A percentile compares a stretch with the other conserved stretches of the same genome.
phyloP scores from a whole-genome alignment of 176 grass and related monocot species.

The Bromus sterilis region DNA sequence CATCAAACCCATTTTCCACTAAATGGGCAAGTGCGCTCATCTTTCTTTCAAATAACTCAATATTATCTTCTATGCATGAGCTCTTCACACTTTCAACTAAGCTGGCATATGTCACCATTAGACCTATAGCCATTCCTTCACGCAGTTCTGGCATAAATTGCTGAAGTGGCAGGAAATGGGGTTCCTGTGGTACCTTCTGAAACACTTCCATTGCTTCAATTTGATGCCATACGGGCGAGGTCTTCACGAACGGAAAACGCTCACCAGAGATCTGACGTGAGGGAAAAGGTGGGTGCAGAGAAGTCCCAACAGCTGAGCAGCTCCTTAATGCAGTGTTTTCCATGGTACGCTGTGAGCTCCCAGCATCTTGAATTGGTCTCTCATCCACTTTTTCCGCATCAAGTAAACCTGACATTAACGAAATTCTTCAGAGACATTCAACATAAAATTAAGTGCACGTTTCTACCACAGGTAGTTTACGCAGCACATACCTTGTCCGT shows the following conservation, averaged over 20 bases:
- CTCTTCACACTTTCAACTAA: slow-evolving; percentile 22
- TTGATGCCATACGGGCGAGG: slow-evolving; percentile 31
- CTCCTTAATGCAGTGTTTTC: not conserved
- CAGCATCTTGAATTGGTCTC: slow-evolving; percentile 10
- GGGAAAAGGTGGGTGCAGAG: not conserved
- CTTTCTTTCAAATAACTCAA: slow-evolving; percentile 25
- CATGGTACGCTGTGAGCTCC: not conserved
- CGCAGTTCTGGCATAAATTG: slow-evolving; percentile 18
- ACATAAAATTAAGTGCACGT: not conserved
- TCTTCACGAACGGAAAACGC: slow-evolving; percentile 31
- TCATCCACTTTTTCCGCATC: not conserved
- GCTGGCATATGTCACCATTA: slow-evolving; percentile 43
- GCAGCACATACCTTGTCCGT: slow-evolving; percentile 5
- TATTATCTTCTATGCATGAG: slow-evolving; percentile 23
- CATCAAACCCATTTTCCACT: slow-evolving; percentile 51
- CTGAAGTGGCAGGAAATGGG: slow-evolving; percentile 56
- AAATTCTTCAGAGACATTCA: not conserved
- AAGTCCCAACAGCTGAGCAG: not conserved
- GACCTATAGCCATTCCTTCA: slow-evolving; percentile 67
- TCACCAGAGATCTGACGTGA: not conserved
- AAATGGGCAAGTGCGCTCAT: slow-evolving; percentile 22
- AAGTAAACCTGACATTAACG: not conserved
- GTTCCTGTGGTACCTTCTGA: slow-evolving; percentile 29
- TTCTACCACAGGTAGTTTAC: not conserved
- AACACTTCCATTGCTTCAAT: slow-evolving; percentile 43